Percentiles rank a stretch among this genome's conserved stretches.
Conservation (phyloP, 208 protist species). For the Jaenimonas drosophilae region DNA sequence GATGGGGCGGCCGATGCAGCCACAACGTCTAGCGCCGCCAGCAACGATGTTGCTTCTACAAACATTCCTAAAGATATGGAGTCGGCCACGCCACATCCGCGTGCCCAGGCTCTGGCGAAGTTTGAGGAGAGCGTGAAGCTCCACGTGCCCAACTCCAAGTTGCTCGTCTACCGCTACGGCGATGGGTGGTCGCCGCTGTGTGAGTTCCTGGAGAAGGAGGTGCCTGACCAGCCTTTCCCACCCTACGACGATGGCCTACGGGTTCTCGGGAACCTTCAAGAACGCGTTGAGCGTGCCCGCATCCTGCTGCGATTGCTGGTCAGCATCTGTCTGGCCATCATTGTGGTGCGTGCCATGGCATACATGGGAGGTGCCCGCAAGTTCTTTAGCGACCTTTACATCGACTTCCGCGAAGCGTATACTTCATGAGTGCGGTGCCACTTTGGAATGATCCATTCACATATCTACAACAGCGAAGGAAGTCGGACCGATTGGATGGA, state of each 20-base stretch:
- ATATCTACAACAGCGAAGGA: too few relatives aligned
- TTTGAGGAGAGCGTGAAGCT: conserved; percentile 54
- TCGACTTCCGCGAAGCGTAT: conserved; percentile 18
- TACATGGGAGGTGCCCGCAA: conserved; percentile 1
- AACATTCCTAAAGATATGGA: neutral
- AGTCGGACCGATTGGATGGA: too few relatives aligned
- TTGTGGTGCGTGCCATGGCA: conserved; percentile 13
- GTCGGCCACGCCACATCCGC: conserved; percentile 3
- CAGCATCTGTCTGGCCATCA: conserved; percentile 4
- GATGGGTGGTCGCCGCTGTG: conserved; percentile 72
- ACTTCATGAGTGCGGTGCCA: too few relatives aligned
- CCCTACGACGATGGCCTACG: conserved; percentile 45
- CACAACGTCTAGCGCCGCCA: too few relatives aligned
- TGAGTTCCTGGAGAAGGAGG: conserved; percentile 46
- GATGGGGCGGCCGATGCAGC: too few relatives aligned
- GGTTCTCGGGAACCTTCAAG: conserved; percentile 40
- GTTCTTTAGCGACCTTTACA: conserved; percentile 13
- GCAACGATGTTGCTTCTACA: too few relatives aligned
- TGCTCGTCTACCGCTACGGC: conserved; percentile 56
- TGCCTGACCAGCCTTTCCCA: conserved; percentile 46
- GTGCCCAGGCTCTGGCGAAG: conserved; percentile 25
- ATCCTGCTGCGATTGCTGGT: conserved; percentile 19
- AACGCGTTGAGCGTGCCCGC: conserved; percentile 49
- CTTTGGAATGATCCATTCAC: too few relatives aligned
- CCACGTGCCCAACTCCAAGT: conserved; percentile 16